Conservation (phyloP, 2,329 filamentous ascomycete genomes). For the Alternaria longipes region DNA sequence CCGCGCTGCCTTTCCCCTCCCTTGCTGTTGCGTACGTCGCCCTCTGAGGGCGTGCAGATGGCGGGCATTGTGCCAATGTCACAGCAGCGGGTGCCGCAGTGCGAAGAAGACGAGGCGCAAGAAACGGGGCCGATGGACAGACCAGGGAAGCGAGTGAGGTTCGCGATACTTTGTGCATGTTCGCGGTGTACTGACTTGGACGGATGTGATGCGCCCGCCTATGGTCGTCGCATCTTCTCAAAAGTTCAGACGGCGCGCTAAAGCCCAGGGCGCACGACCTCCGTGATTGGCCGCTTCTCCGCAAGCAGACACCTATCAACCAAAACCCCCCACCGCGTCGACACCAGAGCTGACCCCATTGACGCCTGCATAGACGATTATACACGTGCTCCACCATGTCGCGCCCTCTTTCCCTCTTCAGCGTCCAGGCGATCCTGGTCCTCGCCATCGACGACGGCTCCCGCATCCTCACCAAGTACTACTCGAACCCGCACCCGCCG, state of each 20-base stretch:
- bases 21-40: slow-evolving; percentile 27
- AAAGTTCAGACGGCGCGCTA: slow-evolving; percentile 24
- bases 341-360: slow-evolving; percentile 19
- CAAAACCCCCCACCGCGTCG: slow-evolving; percentile 27
- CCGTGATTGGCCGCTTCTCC: slow-evolving; percentile 40
- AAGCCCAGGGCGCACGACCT: slow-evolving; percentile 18
- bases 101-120: slow-evolving; percentile 44
- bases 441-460: slow-evolving; percentile 82
- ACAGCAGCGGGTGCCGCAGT: slow-evolving; percentile 19
- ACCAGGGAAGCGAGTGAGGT: slow-evolving; percentile 41
- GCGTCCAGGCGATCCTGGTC: slow-evolving; percentile 61
- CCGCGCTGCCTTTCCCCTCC: slow-evolving; percentile 8
- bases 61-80: slow-evolving; percentile 14
- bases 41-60: slow-evolving; percentile 9
- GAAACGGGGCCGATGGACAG: slow-evolving; percentile 49
- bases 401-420: slow-evolving; percentile 64
- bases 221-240: slow-evolving; percentile 8
- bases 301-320: slow-evolving; percentile 47
- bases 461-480: slow-evolving; percentile 95
- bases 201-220: slow-evolving; percentile 3
- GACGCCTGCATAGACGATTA: slow-evolving; percentile 5
- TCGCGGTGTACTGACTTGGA: not conserved
- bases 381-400: slow-evolving; percentile 52
- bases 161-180: slow-evolving; percentile 36
- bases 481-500: slow-evolving; percentile 74